These are phyloP conservation scores for Amylostereum areolatum DNA, from an alignment of 1,284 basidiomycete genomes.

Conservation along the genomic window DNA sequence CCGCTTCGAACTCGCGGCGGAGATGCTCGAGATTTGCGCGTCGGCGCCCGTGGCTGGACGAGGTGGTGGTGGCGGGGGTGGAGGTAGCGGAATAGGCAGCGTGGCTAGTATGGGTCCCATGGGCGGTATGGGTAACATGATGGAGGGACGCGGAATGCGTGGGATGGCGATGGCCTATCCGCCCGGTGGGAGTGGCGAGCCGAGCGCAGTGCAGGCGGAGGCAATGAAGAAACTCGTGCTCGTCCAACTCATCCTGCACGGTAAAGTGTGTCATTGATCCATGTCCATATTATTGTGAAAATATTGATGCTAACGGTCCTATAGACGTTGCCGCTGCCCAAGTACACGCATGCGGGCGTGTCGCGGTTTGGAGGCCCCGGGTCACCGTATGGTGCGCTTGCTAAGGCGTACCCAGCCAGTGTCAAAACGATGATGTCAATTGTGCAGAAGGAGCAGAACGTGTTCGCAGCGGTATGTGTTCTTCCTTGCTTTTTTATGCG, in stretches of 20 bases:
- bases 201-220: conserved; percentile 67
- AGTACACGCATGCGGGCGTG: conserved; percentile 58
- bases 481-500: neutral
- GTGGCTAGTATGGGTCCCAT: neutral
- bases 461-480: conserved; percentile 43
- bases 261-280: conserved; percentile 40
- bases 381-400: conserved; percentile 50
- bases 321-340: conserved; percentile 54
- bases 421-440: conserved; percentile 35
- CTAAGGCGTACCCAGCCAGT: conserved; percentile 56
- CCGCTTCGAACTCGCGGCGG: conserved; percentile 59
- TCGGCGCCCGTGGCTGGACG: conserved; percentile 62
- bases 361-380: conserved; percentile 54
- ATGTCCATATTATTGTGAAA: conserved; percentile 1
- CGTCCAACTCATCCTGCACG: conserved; percentile 69
- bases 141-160: conserved; percentile 4
- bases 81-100: too few species aligned
- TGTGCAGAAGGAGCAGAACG: conserved; percentile 44
- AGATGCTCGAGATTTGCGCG: conserved; percentile 73
- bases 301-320: neutral
- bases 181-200: conserved; percentile 8
- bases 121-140: conserved; percentile 2
- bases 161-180: conserved; percentile 3
- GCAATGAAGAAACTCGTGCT: conserved; percentile 79
- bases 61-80: conserved; percentile 19